Conservation (phyloP, 1,284 basidiomycete species). For the Quambalaria eucalypti region DNA sequence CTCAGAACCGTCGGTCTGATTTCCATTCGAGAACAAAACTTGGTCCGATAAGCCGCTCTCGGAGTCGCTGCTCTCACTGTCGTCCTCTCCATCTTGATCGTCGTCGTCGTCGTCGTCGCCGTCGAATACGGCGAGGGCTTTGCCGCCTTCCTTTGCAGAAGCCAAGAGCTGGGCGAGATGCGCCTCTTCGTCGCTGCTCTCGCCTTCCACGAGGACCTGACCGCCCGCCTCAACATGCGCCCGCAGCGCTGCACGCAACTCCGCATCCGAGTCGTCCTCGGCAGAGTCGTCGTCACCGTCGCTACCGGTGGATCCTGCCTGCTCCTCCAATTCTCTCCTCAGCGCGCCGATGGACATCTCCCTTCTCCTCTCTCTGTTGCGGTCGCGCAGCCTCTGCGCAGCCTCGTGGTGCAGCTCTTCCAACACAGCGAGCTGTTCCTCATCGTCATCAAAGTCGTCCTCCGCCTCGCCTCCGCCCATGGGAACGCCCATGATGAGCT, state of each 20-base stretch:
- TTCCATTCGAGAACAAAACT: not conserved
- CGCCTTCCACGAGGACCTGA: not conserved
- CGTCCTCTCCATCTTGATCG: constrained; percentile 5
- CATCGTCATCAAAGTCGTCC: not conserved
- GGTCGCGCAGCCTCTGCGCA: too few relatives aligned
- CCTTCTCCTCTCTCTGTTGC: too few relatives aligned
- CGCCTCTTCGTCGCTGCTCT: not conserved
- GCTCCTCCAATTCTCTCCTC: constrained; percentile 2
- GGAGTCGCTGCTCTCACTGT: constrained; percentile 9
- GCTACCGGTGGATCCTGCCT: not conserved
- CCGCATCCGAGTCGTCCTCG: constrained; percentile 6
- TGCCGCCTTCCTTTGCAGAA: not conserved
- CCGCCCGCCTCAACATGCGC: constrained; percentile 2
- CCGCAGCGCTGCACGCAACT: too few relatives aligned
- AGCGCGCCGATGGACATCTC: constrained; percentile 4
- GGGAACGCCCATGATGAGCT: not conserved
- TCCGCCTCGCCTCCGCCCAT: not conserved
- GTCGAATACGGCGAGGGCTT: too few relatives aligned
- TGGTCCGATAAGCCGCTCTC: too few relatives aligned
- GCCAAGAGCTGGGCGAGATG: not conserved
- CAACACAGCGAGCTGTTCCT: constrained; percentile 6
- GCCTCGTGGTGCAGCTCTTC: too few relatives aligned
- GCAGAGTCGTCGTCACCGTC: constrained; percentile 11
- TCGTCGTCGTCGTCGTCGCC: constrained; percentile 4
- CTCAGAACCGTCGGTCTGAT: too few relatives aligned